Evolutionary conservation across 2,329 filamentous ascomycete species (phyloP).

Genomic region (Capronia americana): DNA sequence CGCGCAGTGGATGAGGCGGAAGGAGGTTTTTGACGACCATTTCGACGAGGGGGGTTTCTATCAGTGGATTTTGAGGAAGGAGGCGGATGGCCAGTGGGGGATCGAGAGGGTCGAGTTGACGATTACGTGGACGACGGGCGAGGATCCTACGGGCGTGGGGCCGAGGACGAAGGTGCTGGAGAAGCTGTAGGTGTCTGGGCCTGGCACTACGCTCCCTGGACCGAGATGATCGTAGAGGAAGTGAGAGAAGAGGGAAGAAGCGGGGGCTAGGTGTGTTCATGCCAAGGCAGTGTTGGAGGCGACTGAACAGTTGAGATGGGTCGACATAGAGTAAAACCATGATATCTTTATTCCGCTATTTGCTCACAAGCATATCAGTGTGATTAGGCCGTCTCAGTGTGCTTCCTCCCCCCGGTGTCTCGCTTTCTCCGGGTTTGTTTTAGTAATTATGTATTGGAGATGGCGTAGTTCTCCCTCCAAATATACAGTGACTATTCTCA

Average conservation of each 20-base stretch:
- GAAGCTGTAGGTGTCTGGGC: constrained; percentile 2
- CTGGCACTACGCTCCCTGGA: not conserved
- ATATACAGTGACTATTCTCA: constrained; percentile 16
- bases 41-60: constrained; percentile 31
- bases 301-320: not conserved
- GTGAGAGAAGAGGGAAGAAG: not conserved
- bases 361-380: not conserved
- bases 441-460: constrained; percentile 12
- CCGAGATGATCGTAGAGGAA: not conserved
- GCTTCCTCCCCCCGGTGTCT: not conserved
- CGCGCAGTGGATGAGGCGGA: constrained; percentile 27
- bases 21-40: constrained; percentile 23
- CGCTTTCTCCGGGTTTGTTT: not conserved
- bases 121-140: constrained; percentile 27
- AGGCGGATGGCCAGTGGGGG: constrained; percentile 21
- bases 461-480: constrained; percentile 7
- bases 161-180: constrained; percentile 13
- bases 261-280: not conserved
- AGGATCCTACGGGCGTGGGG: constrained; percentile 26
- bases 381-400: constrained; percentile 2
- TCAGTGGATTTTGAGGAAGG: constrained; percentile 25
- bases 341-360: constrained; percentile 2
- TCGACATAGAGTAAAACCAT: not conserved
- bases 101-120: constrained; percentile 25
- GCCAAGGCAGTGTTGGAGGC: too few species aligned